Evolutionary conservation across 768 basidiomycete genomes (phyloP), one percentile per base, ranked within the genome.

Genomic region (Tricholoma sp.): DNA sequence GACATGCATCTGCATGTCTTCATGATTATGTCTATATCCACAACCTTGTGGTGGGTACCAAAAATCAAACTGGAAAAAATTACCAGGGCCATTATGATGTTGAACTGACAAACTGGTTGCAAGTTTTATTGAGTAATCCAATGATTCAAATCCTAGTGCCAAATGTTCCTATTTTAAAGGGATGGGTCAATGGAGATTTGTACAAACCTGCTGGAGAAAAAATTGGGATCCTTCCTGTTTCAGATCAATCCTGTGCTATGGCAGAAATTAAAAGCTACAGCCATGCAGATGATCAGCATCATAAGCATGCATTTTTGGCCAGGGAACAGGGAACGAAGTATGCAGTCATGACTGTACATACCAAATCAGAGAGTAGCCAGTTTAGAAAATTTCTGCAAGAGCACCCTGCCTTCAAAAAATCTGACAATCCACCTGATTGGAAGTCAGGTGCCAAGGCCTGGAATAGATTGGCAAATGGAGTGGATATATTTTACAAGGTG

Each of bases 311-410:
- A 27, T 27, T 27, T 27, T 5, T 27, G 5, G 24, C 24, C 24
- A 2, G 5, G 24, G 3, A 27, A 5, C 24, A 27, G 24, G 24
- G 24, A 27, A 27, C 2, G 5, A 27, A 27, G 5, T 27, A 27
- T 51, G 55, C 68, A 4, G 57, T 67, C 5, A n/a, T n/a, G n/a
- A n/a, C n/a, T n/a, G n/a, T 69, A 47, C 67, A 69, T 49, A 66
- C 60, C 10, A 2, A 53, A 27, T 60, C 55, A 1, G 68, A 69
- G 35, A 61, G 61, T 8, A 21, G 52, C 5, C 57, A 68, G n/a
- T 71, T 69, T 57, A 41, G 35, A 54, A 57, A 47, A 19, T 61
- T 56, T 58, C 76, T 63, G 58, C 31, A 27, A 22, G 49, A 50
- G 31, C 8, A 34, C 10, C 31, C 49, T 16, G 4, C 12, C 3